Evolutionary conservation across 129 eudicot genomes (phyloP).

Genomic region (Escallonia rubra): DNA sequence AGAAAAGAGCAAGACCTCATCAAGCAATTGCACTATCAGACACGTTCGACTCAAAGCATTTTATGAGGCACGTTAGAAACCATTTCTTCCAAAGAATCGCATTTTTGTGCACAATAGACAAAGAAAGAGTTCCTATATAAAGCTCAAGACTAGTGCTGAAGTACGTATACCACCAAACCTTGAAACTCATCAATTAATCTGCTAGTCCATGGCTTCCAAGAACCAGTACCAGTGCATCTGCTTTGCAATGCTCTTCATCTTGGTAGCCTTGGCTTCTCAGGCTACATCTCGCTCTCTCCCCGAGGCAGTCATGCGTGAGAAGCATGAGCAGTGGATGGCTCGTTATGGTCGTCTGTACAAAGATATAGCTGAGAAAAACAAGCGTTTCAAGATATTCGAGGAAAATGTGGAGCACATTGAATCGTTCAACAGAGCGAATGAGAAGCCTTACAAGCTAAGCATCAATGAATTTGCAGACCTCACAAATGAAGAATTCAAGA

Average conservation of each 20-base stretch:
- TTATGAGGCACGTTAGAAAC: no score
- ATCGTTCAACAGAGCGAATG: neutral
- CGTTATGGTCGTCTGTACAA: neutral
- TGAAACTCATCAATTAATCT: neutral
- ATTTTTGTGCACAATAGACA: no score
- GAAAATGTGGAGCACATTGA: neutral
- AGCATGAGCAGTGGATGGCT: slow-evolving; percentile 6
- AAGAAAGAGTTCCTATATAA: no score
- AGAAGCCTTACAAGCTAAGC: neutral
- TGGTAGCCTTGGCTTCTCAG: neutral
- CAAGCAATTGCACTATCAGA: no score
- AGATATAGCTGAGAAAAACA: neutral
- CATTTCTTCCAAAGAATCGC: no score
- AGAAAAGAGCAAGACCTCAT: no score
- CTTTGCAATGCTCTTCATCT: neutral
- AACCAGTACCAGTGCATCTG: neutral
- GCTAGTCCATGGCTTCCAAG: neutral
- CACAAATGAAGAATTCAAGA: neutral
- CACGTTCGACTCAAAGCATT: no score
- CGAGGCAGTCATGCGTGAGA: neutral
- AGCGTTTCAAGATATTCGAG: neutral
- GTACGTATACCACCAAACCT: neutral
- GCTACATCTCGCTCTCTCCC: neutral
- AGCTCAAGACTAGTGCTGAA: no score
- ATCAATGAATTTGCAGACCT: slow-evolving; percentile 2